These are phyloP conservation scores for Suhomyces canberraensis DNA, from an alignment of 805 yeast genomes.

Conservation along the genomic window DNA sequence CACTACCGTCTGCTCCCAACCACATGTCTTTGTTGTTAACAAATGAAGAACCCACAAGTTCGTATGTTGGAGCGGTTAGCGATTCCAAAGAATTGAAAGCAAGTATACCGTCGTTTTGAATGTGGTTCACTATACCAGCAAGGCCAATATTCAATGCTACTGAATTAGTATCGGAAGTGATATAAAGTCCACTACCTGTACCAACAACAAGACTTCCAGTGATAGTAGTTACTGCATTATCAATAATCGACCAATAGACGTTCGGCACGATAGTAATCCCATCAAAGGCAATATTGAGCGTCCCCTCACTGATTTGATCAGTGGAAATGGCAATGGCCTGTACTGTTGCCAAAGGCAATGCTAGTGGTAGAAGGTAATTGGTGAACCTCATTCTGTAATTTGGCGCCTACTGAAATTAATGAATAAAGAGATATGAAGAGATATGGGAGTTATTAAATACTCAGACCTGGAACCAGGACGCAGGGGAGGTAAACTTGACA, in stretches of 20 bases:
- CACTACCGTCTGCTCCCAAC: conserved; percentile 11
- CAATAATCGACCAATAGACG: conserved; percentile 17
- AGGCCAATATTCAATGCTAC: conserved; percentile 10
- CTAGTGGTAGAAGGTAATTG: too few relatives aligned
- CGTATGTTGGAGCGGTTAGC: conserved; percentile 8
- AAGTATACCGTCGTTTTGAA: conserved; percentile 18
- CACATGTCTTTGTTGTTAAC: conserved; percentile 4
- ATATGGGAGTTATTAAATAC: too few relatives aligned
- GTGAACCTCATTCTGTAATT: too few relatives aligned
- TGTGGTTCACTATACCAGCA: conserved; percentile 11
- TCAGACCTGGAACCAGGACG: too few relatives aligned
- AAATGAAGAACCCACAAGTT: conserved; percentile 8
- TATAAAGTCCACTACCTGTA: conserved; percentile 14
- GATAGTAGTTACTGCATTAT: conserved; percentile 11
- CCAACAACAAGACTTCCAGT: conserved; percentile 14
- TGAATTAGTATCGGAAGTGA: conserved; percentile 8
- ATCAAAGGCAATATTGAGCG: conserved; percentile 17
- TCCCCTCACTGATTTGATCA: conserved; percentile 17
- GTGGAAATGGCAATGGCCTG: conserved; percentile 6
- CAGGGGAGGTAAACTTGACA: too few relatives aligned
- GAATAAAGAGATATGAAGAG: too few relatives aligned
- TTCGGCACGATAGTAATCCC: conserved; percentile 13
- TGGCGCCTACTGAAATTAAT: too few relatives aligned
- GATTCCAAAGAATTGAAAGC: conserved; percentile 15
- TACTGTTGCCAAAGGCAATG: too few relatives aligned